A percentile compares a stretch with the other conserved stretches of the same genome.
These are phyloP conservation scores for Ogataea pignaliae DNA, from an alignment of 805 yeast genomes.

Conservation along the genomic window DNA sequence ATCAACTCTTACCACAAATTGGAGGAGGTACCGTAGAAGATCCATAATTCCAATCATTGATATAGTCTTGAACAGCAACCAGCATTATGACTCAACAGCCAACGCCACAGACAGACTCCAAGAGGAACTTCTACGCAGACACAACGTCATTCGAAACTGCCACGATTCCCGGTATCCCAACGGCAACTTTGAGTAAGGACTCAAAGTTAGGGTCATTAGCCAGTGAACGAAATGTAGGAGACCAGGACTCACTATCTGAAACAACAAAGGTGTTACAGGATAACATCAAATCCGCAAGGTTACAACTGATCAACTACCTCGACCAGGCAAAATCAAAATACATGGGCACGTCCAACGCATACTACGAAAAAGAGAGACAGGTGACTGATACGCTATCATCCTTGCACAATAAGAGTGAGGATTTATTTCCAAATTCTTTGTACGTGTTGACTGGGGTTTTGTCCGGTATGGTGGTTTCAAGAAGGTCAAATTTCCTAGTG, in stretches of 20 bases:
- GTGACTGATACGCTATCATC: slow-evolving; percentile 59
- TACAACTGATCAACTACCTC: slow-evolving; percentile 31
- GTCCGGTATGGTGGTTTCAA: slow-evolving; percentile 68
- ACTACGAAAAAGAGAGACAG: slow-evolving; percentile 55
- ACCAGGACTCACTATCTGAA: slow-evolving; percentile 4
- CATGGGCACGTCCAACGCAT: slow-evolving; percentile 44
- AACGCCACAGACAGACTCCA: slow-evolving; percentile 18
- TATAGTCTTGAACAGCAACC: slow-evolving; percentile 7
- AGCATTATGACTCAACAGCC: slow-evolving; percentile 2
- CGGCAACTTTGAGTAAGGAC: slow-evolving; percentile 2
- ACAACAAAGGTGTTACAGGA: slow-evolving; percentile 38
- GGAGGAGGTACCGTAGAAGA: no score
- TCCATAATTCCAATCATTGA: no score
- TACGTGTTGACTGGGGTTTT: slow-evolving; percentile 67
- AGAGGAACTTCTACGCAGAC: slow-evolving; percentile 26
- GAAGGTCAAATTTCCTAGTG: slow-evolving; percentile 56
- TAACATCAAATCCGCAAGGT: slow-evolving; percentile 45
- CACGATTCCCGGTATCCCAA: slow-evolving; percentile 21
- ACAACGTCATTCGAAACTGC: slow-evolving; percentile 5
- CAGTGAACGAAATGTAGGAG: no score
- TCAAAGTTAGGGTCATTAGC: no score
- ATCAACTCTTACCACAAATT: no score
- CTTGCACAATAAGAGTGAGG: slow-evolving; percentile 63
- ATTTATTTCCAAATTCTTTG: slow-evolving; percentile 63
- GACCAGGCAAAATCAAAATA: slow-evolving; percentile 35